A percentile compares a stretch with the other conserved stretches of the same genome.
These are phyloP conservation scores for Globisporangium abappressorium DNA, from an alignment of 352 stramenopile species.

Conservation along the genomic window DNA sequence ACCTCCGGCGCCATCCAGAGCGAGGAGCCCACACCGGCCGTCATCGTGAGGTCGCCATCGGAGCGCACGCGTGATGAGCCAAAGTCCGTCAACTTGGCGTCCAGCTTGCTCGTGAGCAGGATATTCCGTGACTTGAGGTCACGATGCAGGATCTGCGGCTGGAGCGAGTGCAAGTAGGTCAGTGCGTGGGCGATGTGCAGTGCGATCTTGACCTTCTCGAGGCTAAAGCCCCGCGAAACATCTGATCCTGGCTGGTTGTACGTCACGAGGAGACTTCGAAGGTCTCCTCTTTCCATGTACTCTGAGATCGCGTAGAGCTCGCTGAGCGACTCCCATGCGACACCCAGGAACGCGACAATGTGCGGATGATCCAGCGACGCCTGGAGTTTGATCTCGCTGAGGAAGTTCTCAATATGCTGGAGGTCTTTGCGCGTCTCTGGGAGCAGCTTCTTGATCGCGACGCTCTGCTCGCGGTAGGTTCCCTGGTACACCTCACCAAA, in stretches of 20 bases:
- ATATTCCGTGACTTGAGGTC: conserved; percentile 77
- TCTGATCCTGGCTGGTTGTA: conserved; percentile 13
- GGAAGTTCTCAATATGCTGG: conserved; percentile 33
- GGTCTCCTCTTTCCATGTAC: conserved; percentile 55
- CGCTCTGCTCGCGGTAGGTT: conserved; percentile 28
- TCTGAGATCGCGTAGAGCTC: conserved; percentile 51
- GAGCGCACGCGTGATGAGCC: conserved; percentile 21
- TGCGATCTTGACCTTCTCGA: conserved; percentile 37
- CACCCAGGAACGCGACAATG: conserved; percentile 50
- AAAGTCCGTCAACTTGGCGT: conserved; percentile 59
- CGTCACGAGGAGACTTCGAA: conserved; percentile 33
- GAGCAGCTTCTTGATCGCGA: conserved; percentile 40
- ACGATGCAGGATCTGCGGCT: conserved; percentile 44
- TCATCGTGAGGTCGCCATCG: conserved; percentile 25
- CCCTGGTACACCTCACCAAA: conserved; percentile 40
- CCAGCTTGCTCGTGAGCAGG: conserved; percentile 34
- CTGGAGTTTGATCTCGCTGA: conserved; percentile 42
- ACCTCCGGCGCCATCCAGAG: conserved; percentile 57
- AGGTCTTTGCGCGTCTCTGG: conserved; percentile 42
- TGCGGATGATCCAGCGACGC: conserved; percentile 46
- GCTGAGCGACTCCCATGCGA: conserved; percentile 50
- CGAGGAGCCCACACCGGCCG: conserved; percentile 31
- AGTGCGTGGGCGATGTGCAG: conserved; percentile 40
- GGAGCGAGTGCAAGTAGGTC: conserved; percentile 45
- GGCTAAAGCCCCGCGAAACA: conserved; percentile 22